Base-by-base conservation (phyloP, 1,139 yeast species). In the Magnusiomyces suaveolens region DNA sequence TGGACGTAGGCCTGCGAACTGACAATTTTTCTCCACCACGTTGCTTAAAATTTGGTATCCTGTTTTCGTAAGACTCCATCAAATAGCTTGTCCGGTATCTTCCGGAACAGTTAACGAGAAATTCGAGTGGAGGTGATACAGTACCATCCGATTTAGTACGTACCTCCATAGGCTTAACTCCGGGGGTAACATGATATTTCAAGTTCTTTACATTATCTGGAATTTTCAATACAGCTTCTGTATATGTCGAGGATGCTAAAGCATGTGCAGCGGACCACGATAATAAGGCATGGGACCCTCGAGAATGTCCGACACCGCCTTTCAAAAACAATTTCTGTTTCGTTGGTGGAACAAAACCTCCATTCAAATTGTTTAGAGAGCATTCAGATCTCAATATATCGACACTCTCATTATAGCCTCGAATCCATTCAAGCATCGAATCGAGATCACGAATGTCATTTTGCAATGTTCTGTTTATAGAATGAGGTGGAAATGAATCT, bases 211-310 rank as follows among this genome's bases (percentile, higher is more conserved):
- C n/a, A 8, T 4, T 12, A 2, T 33, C 32, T 2, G 43, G 43
- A 16, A 33, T 14, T 36, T 47, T n/a, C 26, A 43, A 46, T n/a
- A n/a, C 8, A 10, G 16, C 25, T 3, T 29, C 4, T 23, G 12
- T 2, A 24, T 18, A 32, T 2, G 84, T 84, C 73, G 92, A 92
- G 12, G 92, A 85, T 69, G 82, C 88, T 10, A 77, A 29, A n/a
- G 52, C 48, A 23, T 39, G 38, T 1, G 26, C 44, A 4, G 49
- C 53, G 12, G 48, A 33, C 58, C 58, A 56, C 4, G 51, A 50
- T 16, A 56, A 16, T 8, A 52, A 24, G 3, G 54, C 47, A 16
- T 52, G 52, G 2, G 58, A 38, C 2, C 58, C 58, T 2, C 58
- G 47, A 16, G 58, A 56, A 29, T 56, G 58, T 4, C 55, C 56